Conservation (phyloP, 2,329 filamentous ascomycete genomes). For the Onygenales sp. region DNA sequence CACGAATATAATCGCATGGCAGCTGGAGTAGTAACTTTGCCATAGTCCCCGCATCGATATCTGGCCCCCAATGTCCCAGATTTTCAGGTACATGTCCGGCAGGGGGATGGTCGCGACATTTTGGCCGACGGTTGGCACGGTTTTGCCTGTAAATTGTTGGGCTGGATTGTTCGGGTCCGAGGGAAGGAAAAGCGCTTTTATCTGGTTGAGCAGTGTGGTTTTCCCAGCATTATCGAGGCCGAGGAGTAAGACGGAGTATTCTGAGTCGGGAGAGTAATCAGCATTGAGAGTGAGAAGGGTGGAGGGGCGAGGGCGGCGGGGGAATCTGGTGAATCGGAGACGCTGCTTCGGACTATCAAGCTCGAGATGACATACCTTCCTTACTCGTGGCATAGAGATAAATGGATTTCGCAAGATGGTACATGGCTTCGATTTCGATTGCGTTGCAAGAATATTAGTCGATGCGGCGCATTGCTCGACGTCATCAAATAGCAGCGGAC, state of each 20-base stretch:
- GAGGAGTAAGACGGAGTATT: conserved; percentile 94
- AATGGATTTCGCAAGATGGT: conserved; percentile 88
- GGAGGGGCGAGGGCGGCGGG: not conserved
- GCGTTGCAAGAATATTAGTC: not conserved
- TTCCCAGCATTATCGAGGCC: conserved; percentile 98
- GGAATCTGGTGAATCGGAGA: not conserved
- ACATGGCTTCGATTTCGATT: conserved; percentile 50
- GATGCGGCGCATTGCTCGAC: conserved; percentile 1
- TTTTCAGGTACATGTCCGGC: conserved; percentile 92
- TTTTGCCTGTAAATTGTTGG: conserved; percentile 60
- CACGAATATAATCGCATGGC: conserved; percentile 95
- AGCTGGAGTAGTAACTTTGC: conserved; percentile 90
- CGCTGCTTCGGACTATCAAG: not conserved
- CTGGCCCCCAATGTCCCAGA: conserved; percentile 97
- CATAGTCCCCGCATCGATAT: conserved; percentile 79
- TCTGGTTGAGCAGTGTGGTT: conserved; percentile 93
- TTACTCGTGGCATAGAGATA: conserved; percentile 95
- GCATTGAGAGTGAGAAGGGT: not conserved
- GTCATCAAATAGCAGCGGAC: not conserved
- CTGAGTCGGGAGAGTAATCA: conserved; percentile 35
- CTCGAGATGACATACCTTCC: conserved; percentile 55
- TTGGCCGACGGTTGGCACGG: conserved; percentile 92
- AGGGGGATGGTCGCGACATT: conserved; percentile 89
- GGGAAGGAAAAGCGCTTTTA: conserved; percentile 70
- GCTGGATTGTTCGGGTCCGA: conserved; percentile 22